These are phyloP conservation scores for Xerocomus nothofagi DNA, from an alignment of 1,284 basidiomycete genomes.

Conservation along the genomic window DNA sequence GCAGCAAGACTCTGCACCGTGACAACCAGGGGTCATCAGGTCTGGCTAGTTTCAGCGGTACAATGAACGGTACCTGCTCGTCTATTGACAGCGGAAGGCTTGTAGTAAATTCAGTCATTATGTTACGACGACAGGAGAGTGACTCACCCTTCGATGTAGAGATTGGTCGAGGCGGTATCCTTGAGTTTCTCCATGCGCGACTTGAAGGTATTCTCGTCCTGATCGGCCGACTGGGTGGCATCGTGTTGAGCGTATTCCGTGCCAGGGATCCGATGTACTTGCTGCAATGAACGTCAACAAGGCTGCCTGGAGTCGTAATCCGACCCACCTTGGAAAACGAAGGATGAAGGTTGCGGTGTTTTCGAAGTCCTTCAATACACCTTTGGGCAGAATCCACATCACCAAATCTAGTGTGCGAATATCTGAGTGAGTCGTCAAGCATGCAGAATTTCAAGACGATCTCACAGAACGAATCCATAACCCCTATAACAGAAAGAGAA, in stretches of 20 bases:
- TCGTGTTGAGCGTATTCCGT: conserved; percentile 48
- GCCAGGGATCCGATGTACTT: conserved; percentile 77
- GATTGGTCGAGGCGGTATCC: conserved; percentile 62
- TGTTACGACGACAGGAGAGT: neutral
- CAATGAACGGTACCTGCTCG: conserved; percentile 34
- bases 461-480: conserved; percentile 79
- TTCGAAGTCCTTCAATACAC: conserved; percentile 65
- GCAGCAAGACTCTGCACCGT: conserved; percentile 56
- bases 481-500: conserved; percentile 45
- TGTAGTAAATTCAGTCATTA: conserved; percentile 8
- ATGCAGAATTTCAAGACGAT: conserved; percentile 7
- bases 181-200: conserved; percentile 67
- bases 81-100: conserved; percentile 62
- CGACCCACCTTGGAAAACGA: conserved; percentile 59
- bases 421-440: neutral
- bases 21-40: neutral
- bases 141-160: conserved; percentile 69
- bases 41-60: neutral
- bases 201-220: conserved; percentile 58
- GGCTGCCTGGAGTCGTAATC: neutral
- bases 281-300: conserved; percentile 39
- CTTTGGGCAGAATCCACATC: conserved; percentile 61
- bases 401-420: conserved; percentile 49
- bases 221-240: conserved; percentile 20
- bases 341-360: conserved; percentile 72